Conservation (phyloP, 805 yeast species). For the Danielia oregonensis region DNA sequence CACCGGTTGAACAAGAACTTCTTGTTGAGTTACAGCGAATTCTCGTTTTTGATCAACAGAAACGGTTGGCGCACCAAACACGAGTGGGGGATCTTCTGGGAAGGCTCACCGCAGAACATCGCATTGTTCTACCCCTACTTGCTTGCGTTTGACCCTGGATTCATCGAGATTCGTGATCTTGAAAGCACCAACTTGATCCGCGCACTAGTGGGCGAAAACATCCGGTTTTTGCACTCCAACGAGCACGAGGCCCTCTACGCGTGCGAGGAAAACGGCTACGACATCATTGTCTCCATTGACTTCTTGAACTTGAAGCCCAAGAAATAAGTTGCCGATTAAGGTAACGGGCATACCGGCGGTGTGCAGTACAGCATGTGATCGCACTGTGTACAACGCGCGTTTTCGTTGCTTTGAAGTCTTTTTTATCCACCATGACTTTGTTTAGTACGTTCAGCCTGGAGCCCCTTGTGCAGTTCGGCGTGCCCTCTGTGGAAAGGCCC, state of each 20-base stretch:
- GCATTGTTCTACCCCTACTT: slow-evolving; percentile 93
- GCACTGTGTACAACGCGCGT: too few relatives aligned
- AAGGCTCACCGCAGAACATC: slow-evolving; percentile 88
- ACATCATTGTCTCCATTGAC: slow-evolving; percentile 87
- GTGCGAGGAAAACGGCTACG: slow-evolving; percentile 86
- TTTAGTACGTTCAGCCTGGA: slow-evolving; percentile 9
- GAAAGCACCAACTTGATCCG: slow-evolving; percentile 82
- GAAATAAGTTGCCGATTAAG: too few relatives aligned
- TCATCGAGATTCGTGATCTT: slow-evolving; percentile 89
- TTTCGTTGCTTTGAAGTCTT: too few relatives aligned
- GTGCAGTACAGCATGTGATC: too few relatives aligned
- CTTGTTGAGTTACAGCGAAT: slow-evolving; percentile 83
- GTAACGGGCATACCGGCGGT: too few relatives aligned
- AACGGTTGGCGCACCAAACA: slow-evolving; percentile 97
- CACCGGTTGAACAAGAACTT: slow-evolving; percentile 88
- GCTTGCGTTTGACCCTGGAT: slow-evolving; percentile 82
- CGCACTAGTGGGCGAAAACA: slow-evolving; percentile 90
- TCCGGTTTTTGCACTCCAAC: slow-evolving; percentile 80
- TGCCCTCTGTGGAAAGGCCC: slow-evolving; percentile 43
- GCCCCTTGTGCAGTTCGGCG: slow-evolving; percentile 23
- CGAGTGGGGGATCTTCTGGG: slow-evolving; percentile 95
- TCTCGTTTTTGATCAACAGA: slow-evolving; percentile 88
- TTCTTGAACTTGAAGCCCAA: slow-evolving; percentile 66
- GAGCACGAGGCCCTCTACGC: slow-evolving; percentile 93
- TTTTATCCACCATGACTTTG: too few relatives aligned